Conservation (phyloP, 1,284 basidiomycete species). For the Moesziomyces sp. region DNA sequence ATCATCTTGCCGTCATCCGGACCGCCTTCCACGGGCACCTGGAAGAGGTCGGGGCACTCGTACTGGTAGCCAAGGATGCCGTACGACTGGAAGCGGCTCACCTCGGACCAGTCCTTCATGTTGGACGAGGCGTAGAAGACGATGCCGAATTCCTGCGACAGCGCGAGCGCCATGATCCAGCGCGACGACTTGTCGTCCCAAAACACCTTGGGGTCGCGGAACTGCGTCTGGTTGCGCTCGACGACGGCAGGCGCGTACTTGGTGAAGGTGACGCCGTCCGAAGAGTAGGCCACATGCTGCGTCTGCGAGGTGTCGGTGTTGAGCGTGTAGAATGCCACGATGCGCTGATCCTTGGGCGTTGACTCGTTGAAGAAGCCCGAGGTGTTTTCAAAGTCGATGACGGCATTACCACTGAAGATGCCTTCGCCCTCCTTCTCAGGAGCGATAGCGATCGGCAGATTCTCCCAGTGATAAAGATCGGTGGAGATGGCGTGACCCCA, state of each 20-base stretch:
- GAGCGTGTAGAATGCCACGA: constrained; percentile 70
- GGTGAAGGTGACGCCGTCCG: constrained; percentile 69
- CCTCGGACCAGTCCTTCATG: constrained; percentile 68
- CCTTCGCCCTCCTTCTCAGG: constrained; percentile 58
- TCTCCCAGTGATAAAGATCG: constrained; percentile 70
- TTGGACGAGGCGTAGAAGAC: constrained; percentile 69
- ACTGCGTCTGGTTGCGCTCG: constrained; percentile 64
- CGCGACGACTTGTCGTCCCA: constrained; percentile 63
- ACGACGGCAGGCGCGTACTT: constrained; percentile 67
- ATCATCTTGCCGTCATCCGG: constrained; percentile 54
- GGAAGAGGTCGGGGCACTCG: constrained; percentile 68
- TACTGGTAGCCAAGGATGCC: constrained; percentile 68
- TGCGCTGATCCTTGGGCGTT: constrained; percentile 59
- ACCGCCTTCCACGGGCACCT: constrained; percentile 64
- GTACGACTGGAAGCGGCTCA: constrained; percentile 64
- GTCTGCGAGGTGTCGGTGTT: constrained; percentile 66
- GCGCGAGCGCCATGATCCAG: constrained; percentile 70
- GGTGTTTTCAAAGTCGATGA: constrained; percentile 70
- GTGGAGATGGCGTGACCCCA: constrained; percentile 70
- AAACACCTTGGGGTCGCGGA: constrained; percentile 70
- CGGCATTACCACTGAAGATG: constrained; percentile 69
- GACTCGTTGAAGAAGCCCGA: constrained; percentile 69
- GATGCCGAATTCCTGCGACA: constrained; percentile 66
- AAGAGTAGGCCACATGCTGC: constrained; percentile 69
- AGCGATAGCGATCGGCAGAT: constrained; percentile 68